Evolutionary conservation across 1,139 yeast genomes (phyloP).

Genomic region (Kluyveromyces marxianus): DNA sequence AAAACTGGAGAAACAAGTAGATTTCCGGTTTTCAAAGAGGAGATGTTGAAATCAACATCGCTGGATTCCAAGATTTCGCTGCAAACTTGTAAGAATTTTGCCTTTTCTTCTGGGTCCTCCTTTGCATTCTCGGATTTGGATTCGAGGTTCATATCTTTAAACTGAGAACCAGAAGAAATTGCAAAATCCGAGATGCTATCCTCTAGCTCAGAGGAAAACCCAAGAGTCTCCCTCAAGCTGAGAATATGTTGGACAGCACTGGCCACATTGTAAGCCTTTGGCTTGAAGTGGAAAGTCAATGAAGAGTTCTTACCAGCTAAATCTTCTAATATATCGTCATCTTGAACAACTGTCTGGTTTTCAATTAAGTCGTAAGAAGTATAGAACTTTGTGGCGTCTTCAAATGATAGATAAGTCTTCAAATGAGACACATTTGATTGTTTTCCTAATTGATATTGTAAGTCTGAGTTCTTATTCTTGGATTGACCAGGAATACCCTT

Average conservation of each 20-base stretch:
- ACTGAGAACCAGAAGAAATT: constrained; percentile 26
- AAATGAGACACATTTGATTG: constrained; percentile 23
- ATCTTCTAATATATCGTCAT: constrained; percentile 18
- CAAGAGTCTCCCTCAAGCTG: constrained; percentile 28
- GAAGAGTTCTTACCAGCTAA: constrained; percentile 14
- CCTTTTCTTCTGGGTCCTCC: constrained; percentile 25
- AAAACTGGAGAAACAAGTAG: constrained; percentile 31
- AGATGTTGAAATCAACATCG: constrained; percentile 15
- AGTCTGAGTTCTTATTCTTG: constrained; percentile 12
- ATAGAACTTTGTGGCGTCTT: constrained; percentile 22
- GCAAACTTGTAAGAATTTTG: constrained; percentile 21
- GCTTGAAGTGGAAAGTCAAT: constrained; percentile 17
- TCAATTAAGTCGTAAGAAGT: constrained; percentile 22
- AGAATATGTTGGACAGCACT: constrained; percentile 28
- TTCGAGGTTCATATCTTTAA: constrained; percentile 17
- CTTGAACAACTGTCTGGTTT: constrained; percentile 15
- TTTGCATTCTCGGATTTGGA: constrained; percentile 9
- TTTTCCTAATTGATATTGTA: constrained; percentile 21
- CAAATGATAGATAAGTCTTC: constrained; percentile 21
- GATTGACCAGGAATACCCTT: neutral
- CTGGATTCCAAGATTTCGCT: constrained; percentile 20
- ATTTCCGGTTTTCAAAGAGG: constrained; percentile 21
- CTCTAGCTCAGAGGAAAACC: constrained; percentile 26
- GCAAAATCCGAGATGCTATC: constrained; percentile 29
- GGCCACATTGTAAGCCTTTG: constrained; percentile 26